These are phyloP conservation scores for Blastocystis sp. DNA, from an alignment of 352 stramenopile genomes.

Conservation along the genomic window DNA sequence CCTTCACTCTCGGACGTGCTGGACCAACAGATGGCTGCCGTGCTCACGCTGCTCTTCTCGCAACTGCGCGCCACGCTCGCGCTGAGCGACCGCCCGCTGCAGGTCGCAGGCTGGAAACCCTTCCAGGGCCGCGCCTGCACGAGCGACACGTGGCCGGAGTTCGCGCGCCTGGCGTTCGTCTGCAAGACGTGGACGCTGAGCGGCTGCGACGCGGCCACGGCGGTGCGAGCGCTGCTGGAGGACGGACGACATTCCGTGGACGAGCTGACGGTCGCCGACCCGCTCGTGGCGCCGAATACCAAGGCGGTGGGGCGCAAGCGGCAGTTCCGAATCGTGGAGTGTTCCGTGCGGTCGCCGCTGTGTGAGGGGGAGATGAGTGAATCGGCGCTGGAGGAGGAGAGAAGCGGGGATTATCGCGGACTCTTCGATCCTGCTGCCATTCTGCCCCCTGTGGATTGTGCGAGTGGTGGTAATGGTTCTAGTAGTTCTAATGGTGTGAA, in stretches of 20 bases:
- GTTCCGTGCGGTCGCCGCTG: too few species aligned
- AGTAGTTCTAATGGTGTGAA: too few species aligned
- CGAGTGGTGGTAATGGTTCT: too few species aligned
- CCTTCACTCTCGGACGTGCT: neutral
- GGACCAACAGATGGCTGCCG: neutral
- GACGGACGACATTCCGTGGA: neutral
- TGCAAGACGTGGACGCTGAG: slow-evolving; percentile 7
- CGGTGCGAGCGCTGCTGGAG: neutral
- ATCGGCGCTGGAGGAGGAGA: too few species aligned
- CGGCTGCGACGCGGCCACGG: neutral
- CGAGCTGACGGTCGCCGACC: neutral
- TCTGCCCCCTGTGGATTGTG: too few species aligned
- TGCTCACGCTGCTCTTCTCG: slow-evolving; percentile 19
- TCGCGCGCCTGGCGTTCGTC: slow-evolving; percentile 27
- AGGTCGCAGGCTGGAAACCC: slow-evolving; percentile 16
- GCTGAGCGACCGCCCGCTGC: neutral
- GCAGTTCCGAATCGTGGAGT: too few species aligned
- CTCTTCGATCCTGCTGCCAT: too few species aligned
- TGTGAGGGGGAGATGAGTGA: too few species aligned
- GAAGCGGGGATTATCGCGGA: too few species aligned
- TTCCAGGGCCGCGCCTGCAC: neutral
- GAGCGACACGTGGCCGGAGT: slow-evolving; percentile 36
- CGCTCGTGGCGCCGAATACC: neutral
- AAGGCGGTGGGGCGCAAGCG: neutral
- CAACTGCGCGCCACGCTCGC: slow-evolving; percentile 11